These are phyloP conservation scores for Licmophora abbreviata DNA, from an alignment of 108 stramenopile species.

Conservation along the genomic window DNA sequence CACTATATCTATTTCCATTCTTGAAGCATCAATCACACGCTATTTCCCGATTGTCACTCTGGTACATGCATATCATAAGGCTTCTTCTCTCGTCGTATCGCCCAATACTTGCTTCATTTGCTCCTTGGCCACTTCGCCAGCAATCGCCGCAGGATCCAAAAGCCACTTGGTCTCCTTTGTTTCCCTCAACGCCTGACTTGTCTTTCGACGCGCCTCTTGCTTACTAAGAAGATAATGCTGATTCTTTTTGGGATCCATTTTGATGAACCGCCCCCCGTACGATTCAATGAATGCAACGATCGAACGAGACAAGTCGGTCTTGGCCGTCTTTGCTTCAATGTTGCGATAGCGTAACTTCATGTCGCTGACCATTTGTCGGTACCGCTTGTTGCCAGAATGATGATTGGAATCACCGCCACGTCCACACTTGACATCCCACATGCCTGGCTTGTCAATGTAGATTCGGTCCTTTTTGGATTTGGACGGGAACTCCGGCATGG, in stretches of 20 bases:
- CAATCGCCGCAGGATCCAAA: no score
- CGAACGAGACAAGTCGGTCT: constrained; percentile 27
- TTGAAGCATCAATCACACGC: no score
- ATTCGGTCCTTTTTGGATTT: no score
- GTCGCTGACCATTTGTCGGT: constrained; percentile 25
- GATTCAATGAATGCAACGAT: constrained; percentile 14
- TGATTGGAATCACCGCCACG: constrained; percentile 37
- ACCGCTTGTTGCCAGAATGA: constrained; percentile 38
- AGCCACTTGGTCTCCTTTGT: constrained; percentile 2
- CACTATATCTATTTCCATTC: no score
- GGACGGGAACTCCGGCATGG: no score
- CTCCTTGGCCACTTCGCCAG: no score
- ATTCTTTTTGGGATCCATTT: constrained; percentile 4
- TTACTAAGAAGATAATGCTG: constrained; percentile 15
- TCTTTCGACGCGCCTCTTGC: constrained; percentile 31
- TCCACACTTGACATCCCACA: constrained; percentile 32
- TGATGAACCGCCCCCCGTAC: constrained; percentile 21
- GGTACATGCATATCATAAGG: no score
- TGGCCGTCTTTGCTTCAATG: constrained; percentile 26
- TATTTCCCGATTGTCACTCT: no score
- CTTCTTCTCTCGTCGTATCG: no score
- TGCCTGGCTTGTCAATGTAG: no score
- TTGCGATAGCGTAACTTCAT: constrained; percentile 24
- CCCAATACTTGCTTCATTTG: no score
- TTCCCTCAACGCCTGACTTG: constrained; percentile 32